Evolutionary conservation across 179 eudicot species (phyloP).

Genomic region (Camellia oleifera): DNA sequence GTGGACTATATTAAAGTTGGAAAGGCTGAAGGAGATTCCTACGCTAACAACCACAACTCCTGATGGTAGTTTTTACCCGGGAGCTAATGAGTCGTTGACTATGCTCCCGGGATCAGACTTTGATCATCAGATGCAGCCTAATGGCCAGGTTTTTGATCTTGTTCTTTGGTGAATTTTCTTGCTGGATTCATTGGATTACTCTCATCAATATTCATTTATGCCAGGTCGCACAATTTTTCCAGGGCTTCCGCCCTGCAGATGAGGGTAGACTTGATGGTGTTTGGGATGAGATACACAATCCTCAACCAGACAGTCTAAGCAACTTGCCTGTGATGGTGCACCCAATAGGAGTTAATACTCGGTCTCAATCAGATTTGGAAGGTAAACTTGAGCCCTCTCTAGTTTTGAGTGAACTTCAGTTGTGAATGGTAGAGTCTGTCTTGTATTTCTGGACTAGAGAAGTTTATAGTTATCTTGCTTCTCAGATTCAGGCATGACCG

Average conservation of each 20-base stretch:
- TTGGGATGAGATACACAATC: constrained; percentile 55
- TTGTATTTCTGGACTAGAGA: background rate
- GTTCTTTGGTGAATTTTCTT: constrained; percentile 10
- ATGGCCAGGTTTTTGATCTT: constrained; percentile 60
- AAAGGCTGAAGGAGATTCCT: constrained; percentile 84
- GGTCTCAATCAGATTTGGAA: constrained; percentile 36
- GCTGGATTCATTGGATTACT: constrained; percentile 7
- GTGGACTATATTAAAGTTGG: constrained; percentile 38
- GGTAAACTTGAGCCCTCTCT: constrained; percentile 29
- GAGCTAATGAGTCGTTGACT: constrained; percentile 40
- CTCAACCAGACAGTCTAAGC: constrained; percentile 25
- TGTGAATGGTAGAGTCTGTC: constrained; percentile 1
- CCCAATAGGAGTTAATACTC: constrained; percentile 13
- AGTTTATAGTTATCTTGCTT: background rate
- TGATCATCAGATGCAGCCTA: constrained; percentile 50
- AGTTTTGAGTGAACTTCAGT: background rate
- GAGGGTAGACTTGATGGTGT: constrained; percentile 40
- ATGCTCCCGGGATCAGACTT: constrained; percentile 84
- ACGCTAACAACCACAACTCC: constrained; percentile 46
- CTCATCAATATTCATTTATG: constrained; percentile 14
- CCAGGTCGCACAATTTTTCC: constrained; percentile 70
- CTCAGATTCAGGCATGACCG: background rate
- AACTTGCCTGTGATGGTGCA: constrained; percentile 33
- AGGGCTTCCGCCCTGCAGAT: constrained; percentile 55
- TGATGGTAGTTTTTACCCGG: constrained; percentile 40